Evolutionary conservation across 164 flowering plant genomes (phyloP), one percentile per base, ranked within the genome.

Genomic region (Magnolia sinica): DNA sequence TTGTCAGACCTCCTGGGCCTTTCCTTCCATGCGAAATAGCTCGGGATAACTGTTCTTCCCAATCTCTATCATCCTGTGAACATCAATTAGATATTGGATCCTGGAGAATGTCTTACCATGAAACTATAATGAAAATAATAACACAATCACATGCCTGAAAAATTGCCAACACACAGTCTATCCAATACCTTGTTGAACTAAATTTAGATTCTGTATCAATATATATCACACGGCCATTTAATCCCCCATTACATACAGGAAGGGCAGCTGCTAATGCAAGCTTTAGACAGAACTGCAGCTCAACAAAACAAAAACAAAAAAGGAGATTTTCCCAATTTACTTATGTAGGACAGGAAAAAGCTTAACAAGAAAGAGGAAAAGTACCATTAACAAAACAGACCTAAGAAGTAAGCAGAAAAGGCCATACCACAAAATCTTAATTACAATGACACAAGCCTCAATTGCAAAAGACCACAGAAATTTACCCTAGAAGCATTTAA

Each of bases 151-250:
- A 37, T 3, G 18, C 13, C 68, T 29, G 24, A 20, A 65, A 65
- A 23, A 3, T 37, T 37, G 45, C 22, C 29, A 9, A 14, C 27
- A 65, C 29, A 65, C 29, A 65, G 18, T 23, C 27, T 65, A 14
- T 65, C 24, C 2, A 31, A 8, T 82, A 94, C 97, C 98, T 90
- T 88, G 81, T 90, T 76, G 97, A 90, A 82, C 91, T 89, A 76
- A 94, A 92, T 74, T 92, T 94, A 68, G 94, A 90, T 81, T 94
- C 97, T 20, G 87, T 87, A 80, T 94, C 97, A 75, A 94, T 87
- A 73, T 94, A 91, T 68, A 94, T 86, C 24, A 88, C 93, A 75
- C 73, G 89, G 22, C 97, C 97, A 85, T 87, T 84, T 80, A 94
- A 79, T 66, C 96, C 97, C 79, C 97, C 98, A 85, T 77, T 85